phyloP scores from a whole-genome alignment of 1,139 yeast species.

The Torulaspora pretoriensis region DNA sequence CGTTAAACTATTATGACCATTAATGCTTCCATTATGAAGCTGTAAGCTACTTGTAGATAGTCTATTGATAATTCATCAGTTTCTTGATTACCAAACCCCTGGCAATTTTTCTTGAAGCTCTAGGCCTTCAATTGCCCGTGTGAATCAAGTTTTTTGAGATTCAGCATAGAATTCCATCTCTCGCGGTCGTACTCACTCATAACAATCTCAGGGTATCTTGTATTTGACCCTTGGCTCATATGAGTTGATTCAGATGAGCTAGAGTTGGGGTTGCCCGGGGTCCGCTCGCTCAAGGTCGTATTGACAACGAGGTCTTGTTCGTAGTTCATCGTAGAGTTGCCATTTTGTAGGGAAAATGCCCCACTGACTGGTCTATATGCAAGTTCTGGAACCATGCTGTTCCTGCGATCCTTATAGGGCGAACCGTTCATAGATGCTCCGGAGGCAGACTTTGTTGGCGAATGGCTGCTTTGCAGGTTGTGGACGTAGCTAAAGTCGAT shows the following conservation, averaged over 20 bases:
- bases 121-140: constrained; percentile 8
- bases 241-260: constrained; percentile 7
- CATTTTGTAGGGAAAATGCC: constrained; percentile 17
- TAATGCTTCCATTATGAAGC: neutral
- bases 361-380: constrained; percentile 20
- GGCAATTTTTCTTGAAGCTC: too few relatives aligned
- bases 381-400: constrained; percentile 24
- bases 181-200: constrained; percentile 34
- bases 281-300: constrained; percentile 6
- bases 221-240: constrained; percentile 16
- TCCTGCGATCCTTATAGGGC: constrained; percentile 19
- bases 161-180: constrained; percentile 29
- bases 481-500: constrained; percentile 34
- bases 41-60: neutral
- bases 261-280: neutral
- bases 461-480: constrained; percentile 30
- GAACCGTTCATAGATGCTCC: constrained; percentile 15
- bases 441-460: constrained; percentile 28
- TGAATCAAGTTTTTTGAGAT: constrained; percentile 16
- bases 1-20: neutral
- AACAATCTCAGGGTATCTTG: constrained; percentile 25
- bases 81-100: too few relatives aligned
- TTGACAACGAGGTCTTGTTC: constrained; percentile 4
- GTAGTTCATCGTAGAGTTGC: constrained; percentile 10
- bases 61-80: neutral